phyloP scores from a whole-genome alignment of 805 yeast species.

The Grigorovia jiainica region DNA sequence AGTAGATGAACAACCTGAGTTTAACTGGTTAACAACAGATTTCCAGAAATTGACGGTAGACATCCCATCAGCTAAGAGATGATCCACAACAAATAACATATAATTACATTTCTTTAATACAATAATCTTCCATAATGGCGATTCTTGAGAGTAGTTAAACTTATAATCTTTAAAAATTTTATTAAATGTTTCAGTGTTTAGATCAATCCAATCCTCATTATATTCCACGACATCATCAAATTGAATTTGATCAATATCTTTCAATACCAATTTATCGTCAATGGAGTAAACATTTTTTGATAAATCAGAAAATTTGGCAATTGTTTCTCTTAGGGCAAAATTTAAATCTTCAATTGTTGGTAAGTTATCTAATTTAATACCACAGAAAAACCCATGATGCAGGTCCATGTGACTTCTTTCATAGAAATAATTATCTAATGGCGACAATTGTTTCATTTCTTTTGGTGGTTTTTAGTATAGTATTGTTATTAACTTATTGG shows the following conservation, averaged over 20 bases:
- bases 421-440: slow-evolving; percentile 17
- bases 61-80: slow-evolving; percentile 23
- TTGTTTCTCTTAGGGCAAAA: slow-evolving; percentile 8
- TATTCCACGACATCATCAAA: slow-evolving; percentile 17
- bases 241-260: slow-evolving; percentile 3
- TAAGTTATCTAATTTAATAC: slow-evolving; percentile 13
- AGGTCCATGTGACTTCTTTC: slow-evolving; percentile 17
- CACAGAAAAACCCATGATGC: slow-evolving; percentile 21
- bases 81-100: slow-evolving; percentile 18
- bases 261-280: background rate
- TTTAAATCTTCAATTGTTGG: slow-evolving; percentile 10
- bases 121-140: slow-evolving; percentile 23
- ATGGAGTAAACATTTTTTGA: slow-evolving; percentile 11
- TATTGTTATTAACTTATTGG: no score
- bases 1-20: background rate
- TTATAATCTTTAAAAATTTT: slow-evolving; percentile 13
- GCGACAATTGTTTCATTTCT: slow-evolving; percentile 2
- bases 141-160: slow-evolving; percentile 11
- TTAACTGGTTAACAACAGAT: slow-evolving; percentile 9
- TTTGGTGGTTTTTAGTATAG: background rate
- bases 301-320: slow-evolving; percentile 12
- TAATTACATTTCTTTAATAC: slow-evolving; percentile 9
- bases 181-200: slow-evolving; percentile 10
- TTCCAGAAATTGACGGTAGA: slow-evolving; percentile 17
- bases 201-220: slow-evolving; percentile 7